A percentile compares a stretch with the other conserved stretches of the same genome.
These are phyloP conservation scores for Myxozyma mucilagina DNA, from an alignment of 805 yeast genomes.

Conservation along the genomic window DNA sequence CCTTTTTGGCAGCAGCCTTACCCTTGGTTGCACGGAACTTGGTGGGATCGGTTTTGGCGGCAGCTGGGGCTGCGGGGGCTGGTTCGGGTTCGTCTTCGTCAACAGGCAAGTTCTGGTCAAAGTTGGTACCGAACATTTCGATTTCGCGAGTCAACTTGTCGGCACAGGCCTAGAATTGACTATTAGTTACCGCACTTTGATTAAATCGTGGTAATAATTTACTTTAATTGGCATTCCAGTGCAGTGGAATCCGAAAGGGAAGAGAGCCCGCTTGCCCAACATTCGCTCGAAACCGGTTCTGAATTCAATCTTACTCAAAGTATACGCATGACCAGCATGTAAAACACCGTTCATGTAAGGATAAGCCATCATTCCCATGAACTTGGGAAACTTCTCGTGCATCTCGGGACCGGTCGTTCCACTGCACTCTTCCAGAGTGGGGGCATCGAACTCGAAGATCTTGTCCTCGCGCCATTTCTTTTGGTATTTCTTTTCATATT, in stretches of 20 bases:
- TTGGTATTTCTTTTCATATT: conserved; percentile 85
- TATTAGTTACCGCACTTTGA: background rate
- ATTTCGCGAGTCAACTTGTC: conserved; percentile 92
- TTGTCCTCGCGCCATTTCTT: conserved; percentile 83
- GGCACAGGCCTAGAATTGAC: conserved; percentile 67
- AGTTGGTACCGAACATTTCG: conserved; percentile 84
- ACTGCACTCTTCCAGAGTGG: conserved; percentile 61
- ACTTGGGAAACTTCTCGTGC: conserved; percentile 79
- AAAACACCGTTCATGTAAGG: conserved; percentile 99
- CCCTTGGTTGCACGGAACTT: conserved; percentile 91
- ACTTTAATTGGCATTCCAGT: conserved; percentile 93
- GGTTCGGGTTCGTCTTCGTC: conserved; percentile 41
- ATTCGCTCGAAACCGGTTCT: conserved; percentile 92
- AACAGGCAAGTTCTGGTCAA: conserved; percentile 53
- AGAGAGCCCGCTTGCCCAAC: conserved; percentile 87
- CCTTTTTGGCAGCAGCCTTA: conserved; percentile 90
- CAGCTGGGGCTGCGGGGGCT: conserved; percentile 23
- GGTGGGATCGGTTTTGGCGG: conserved; percentile 59
- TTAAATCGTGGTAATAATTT: background rate
- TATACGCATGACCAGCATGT: conserved; percentile 97
- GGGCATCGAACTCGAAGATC: conserved; percentile 85
- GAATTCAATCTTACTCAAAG: conserved; percentile 90
- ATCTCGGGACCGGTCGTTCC: conserved; percentile 61
- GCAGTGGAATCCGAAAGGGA: conserved; percentile 98
- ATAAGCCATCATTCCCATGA: conserved; percentile 91